Evolutionary conservation across 257 asterid genomes (phyloP).

Genomic region (Przewalskia tangutica): DNA sequence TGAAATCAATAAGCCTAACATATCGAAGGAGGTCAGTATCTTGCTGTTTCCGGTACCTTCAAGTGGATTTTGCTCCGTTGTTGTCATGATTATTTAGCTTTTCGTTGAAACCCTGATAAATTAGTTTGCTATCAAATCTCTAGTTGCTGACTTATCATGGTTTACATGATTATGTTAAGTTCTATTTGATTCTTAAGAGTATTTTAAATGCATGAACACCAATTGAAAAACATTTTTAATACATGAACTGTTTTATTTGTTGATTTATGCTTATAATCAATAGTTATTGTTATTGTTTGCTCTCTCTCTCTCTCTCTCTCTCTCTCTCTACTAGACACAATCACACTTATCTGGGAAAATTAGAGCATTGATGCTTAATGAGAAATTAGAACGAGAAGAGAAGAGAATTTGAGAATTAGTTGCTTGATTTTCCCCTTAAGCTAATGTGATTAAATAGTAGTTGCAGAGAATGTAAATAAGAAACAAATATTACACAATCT

Average conservation of each 20-base stretch:
- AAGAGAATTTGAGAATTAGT: no score
- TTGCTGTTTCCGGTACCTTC: not conserved
- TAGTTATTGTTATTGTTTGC: not conserved
- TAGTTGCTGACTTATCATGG: not conserved
- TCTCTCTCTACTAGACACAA: no score
- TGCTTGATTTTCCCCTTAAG: no score
- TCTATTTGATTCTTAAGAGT: not conserved
- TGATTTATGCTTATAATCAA: not conserved
- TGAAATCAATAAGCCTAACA: conserved; percentile 65
- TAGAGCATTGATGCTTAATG: not conserved
- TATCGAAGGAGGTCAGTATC: conserved; percentile 81
- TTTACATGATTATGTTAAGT: not conserved
- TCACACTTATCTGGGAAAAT: not conserved
- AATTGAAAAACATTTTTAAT: not conserved
- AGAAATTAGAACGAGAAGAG: no score
- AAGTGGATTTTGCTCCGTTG: not conserved
- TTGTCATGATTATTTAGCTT: not conserved
- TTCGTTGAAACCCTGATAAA: not conserved
- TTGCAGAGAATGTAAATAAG: no score
- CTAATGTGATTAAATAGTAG: no score
- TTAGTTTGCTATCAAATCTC: not conserved
- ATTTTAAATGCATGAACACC: not conserved
- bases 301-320: not conserved
- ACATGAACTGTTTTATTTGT: not conserved
- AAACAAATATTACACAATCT: no score